phyloP scores from a whole-genome alignment of 2,329 filamentous ascomycete species.

The Apiospora pterosperma region DNA sequence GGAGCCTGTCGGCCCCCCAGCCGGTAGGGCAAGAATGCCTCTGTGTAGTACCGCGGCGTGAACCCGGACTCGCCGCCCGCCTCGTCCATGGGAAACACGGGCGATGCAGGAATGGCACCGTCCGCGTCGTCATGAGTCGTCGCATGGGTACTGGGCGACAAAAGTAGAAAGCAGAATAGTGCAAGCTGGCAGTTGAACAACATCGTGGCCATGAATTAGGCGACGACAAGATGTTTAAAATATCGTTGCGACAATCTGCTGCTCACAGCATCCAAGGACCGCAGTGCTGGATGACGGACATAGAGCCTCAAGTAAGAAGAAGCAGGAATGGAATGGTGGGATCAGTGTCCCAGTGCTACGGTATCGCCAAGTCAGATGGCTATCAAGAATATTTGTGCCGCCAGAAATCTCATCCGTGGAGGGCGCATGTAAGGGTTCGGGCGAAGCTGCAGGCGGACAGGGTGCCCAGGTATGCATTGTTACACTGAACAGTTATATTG shows the following conservation, averaged over 20 bases:
- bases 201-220: neutral
- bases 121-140: neutral
- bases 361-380: neutral
- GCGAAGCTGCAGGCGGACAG: neutral
- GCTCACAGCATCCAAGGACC: neutral
- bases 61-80: neutral
- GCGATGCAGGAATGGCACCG: neutral
- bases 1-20: slow-evolving; percentile 3
- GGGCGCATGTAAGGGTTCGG: neutral
- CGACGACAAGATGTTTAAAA: neutral
- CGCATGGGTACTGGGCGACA: neutral
- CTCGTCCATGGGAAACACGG: neutral
- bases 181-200: neutral
- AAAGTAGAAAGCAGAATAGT: neutral
- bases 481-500: neutral
- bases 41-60: slow-evolving; percentile 6
- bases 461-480: neutral
- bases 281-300: neutral
- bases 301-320: neutral
- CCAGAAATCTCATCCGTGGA: neutral
- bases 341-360: neutral
- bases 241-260: neutral
- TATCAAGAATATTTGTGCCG: neutral
- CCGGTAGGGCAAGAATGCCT: neutral
- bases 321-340: neutral